Conservation (phyloP, 1,139 yeast species). For the Blastobotrys proliferans region DNA sequence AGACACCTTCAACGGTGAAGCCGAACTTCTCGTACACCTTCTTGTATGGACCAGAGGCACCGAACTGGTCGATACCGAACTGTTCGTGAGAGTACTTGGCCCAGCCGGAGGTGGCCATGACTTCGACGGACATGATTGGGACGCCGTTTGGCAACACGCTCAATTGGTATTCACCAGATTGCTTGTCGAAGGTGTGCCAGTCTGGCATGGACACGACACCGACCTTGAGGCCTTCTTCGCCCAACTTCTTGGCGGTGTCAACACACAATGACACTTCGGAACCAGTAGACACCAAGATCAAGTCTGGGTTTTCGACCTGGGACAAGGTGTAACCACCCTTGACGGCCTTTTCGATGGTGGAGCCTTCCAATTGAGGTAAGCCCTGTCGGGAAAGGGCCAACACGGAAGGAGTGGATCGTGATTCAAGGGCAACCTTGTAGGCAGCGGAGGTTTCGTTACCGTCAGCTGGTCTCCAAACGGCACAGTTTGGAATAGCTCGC, state of each 20-base stretch:
- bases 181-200: slow-evolving; percentile 83
- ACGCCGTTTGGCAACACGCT: slow-evolving; percentile 91
- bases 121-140: slow-evolving; percentile 94
- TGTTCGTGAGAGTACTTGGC: slow-evolving; percentile 93
- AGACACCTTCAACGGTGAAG: slow-evolving; percentile 92
- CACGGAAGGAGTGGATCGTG: slow-evolving; percentile 75
- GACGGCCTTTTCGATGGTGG: slow-evolving; percentile 83
- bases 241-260: slow-evolving; percentile 70
- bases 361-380: slow-evolving; percentile 94
- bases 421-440: slow-evolving; percentile 71
- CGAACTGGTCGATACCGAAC: slow-evolving; percentile 93
- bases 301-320: slow-evolving; percentile 58
- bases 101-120: slow-evolving; percentile 91
- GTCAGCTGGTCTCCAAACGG: slow-evolving; percentile 99
- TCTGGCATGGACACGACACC: slow-evolving; percentile 92
- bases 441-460: slow-evolving; percentile 99
- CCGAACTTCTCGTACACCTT: slow-evolving; percentile 82
- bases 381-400: slow-evolving; percentile 96
- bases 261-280: slow-evolving; percentile 87
- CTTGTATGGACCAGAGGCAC: slow-evolving; percentile 91
- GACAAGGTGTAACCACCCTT: slow-evolving; percentile 92
- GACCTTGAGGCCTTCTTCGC: slow-evolving; percentile 62
- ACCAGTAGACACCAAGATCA: slow-evolving; percentile 88
- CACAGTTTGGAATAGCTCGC: slow-evolving; percentile 92
- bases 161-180: slow-evolving; percentile 72